phyloP scores from a whole-genome alignment of 179 eudicot species.

The Amaranthus tricolor region DNA sequence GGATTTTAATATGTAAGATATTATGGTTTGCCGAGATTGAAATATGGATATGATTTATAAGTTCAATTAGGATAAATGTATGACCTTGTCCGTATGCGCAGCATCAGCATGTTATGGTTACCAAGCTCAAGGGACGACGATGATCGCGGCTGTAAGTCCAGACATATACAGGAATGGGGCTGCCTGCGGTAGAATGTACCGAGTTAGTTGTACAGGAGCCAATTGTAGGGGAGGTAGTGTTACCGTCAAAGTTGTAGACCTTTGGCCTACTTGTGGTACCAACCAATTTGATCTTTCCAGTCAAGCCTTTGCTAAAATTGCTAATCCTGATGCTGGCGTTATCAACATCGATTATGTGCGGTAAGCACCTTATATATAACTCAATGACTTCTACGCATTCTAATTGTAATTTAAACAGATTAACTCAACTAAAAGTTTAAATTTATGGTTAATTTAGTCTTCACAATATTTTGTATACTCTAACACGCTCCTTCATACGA shows the following conservation, averaged over 20 bases:
- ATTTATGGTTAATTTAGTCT: no score
- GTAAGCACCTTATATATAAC: constrained; percentile 10
- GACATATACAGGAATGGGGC: not conserved
- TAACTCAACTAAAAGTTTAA: no score
- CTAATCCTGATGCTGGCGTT: constrained; percentile 42
- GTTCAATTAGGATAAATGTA: no score
- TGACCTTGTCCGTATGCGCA: not conserved
- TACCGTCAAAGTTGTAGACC: constrained; percentile 47
- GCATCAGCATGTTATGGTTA: constrained; percentile 4
- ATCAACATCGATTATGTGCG: constrained; percentile 34
- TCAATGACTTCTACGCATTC: not conserved
- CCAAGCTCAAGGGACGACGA: constrained; percentile 3
- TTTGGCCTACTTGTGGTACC: constrained; percentile 41
- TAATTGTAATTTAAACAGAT: not conserved
- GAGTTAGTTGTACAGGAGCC: not conserved
- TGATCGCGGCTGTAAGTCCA: constrained; percentile 1
- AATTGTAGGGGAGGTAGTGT: constrained; percentile 39
- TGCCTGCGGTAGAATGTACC: constrained; percentile 7
- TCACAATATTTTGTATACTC: no score
- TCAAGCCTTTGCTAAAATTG: constrained; percentile 50
- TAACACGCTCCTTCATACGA: no score
- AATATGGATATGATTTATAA: no score
- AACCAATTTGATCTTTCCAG: constrained; percentile 44
- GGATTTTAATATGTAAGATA: no score
- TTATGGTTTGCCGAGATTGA: no score